Conservation (phyloP, 1,284 basidiomycete species). For the Moesziomyces parantarcticus region DNA sequence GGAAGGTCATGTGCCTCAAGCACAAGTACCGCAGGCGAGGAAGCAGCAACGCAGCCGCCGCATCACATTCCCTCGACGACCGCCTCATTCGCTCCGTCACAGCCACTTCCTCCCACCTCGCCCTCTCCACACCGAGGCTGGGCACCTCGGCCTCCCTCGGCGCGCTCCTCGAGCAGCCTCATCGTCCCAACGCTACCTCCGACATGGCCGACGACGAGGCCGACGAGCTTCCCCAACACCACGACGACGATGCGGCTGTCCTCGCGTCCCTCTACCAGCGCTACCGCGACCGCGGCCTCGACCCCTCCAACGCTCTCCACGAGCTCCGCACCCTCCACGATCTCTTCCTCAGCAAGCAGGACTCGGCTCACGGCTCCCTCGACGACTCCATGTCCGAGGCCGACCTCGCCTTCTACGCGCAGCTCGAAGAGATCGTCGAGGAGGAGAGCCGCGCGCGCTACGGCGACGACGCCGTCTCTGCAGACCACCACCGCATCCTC, state of each 20-base stretch:
- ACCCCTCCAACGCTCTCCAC: constrained; percentile 55
- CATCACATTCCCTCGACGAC: constrained; percentile 23
- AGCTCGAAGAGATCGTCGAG: constrained; percentile 58
- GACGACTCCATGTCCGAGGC: constrained; percentile 47
- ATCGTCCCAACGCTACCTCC: constrained; percentile 2
- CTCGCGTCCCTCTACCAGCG: constrained; percentile 54
- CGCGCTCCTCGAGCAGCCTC: constrained; percentile 25
- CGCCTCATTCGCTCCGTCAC: constrained; percentile 36
- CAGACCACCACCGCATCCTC: constrained; percentile 6
- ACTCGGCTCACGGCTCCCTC: constrained; percentile 27
- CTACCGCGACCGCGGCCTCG: constrained; percentile 54
- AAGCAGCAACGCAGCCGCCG: constrained; percentile 27
- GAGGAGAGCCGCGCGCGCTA: constrained; percentile 49
- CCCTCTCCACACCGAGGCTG: constrained; percentile 11
- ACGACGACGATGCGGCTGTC: constrained; percentile 43
- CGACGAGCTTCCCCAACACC: constrained; percentile 8
- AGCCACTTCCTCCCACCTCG: neutral
- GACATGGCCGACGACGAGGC: constrained; percentile 14
- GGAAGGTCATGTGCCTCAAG: constrained; percentile 80
- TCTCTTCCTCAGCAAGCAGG: constrained; percentile 59
- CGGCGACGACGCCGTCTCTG: constrained; percentile 26
- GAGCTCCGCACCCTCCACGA: constrained; percentile 58
- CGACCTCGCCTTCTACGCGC: constrained; percentile 52
- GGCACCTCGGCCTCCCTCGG: constrained; percentile 8
- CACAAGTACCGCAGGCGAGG: constrained; percentile 48